Evolutionary conservation across 2,329 filamentous ascomycete genomes (phyloP), one percentile per base, ranked within the genome.

Genomic region (Paracamarosporium sp.): DNA sequence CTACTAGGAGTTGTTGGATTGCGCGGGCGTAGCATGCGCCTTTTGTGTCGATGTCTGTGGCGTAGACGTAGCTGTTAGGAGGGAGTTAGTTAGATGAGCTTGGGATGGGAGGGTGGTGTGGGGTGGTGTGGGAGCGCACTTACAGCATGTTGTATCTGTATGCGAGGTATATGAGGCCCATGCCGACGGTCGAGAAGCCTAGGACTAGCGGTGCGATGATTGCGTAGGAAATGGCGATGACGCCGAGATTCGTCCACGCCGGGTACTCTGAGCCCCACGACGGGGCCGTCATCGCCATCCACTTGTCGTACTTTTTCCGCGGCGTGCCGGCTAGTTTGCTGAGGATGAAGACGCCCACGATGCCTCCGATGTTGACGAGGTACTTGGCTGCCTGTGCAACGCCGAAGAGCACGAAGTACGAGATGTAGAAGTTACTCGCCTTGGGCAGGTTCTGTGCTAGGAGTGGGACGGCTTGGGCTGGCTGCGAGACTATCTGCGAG

Each of bases 351-450:
- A 97, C 89, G 70, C 96, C 82, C 73, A 92, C 94, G 48, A 94
- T 78, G 57, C 94, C 88, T 2, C 89, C 86, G 28, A 97, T 83
- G 73, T 97, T 97, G 51, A 96, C 82, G 17, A 94, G 68, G 6
- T 68, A 69, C 7, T 68, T 61, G 8, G 69, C 61, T 28, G 68
- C 67, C 3, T 65, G 62, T 0, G 70, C 71, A 6, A 71, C 66
- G 52, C 94, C 95, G 76, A 97, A 93, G 6, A 99, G 85, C 41
- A 98, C 87, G 65, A 99, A 96, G 80, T 97, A 99, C 0, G 89
- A 92, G 48, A 98, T 89, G 78, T 97, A 99, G 76, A 98, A 96
- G 79, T 96, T 98, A 64, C 92, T 94, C 0, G 92, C 88, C 60
- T 87, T 89, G 17, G 95, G 95, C 6, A 98, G 81, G 59, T 92